Base-by-base conservation (phyloP, 2,329 filamentous ascomycete genomes). In the Colletotrichum cereale region DNA sequence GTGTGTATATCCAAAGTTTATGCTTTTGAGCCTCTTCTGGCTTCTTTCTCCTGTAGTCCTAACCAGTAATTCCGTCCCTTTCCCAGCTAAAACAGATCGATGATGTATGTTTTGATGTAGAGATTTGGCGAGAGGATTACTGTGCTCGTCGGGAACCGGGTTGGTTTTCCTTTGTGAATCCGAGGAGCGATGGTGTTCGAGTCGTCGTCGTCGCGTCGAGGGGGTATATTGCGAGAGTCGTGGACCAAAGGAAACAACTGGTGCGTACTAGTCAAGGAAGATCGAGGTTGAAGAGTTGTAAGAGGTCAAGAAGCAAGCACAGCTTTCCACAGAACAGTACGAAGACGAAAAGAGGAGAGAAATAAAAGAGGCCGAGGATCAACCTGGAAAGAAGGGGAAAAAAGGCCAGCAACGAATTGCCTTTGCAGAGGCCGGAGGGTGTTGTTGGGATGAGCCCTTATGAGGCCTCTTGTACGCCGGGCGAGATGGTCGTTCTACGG, bases 381-480 rank as follows among this genome's bases (percentile, higher is more conserved):
- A 88, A 89, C 87, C 87, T 86, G 85, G 84, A 83, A 84, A 80
- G 84, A 86, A 86, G 72, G 74, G 76, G 83, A 79, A 74, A 74
- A 74, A n/a, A 69, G 68, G 57, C 67, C 53, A 55, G 68, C 71
- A 64, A 40, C 68, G 62, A 61, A 40, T 58, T 77, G 76, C 76
- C 77, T 69, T 71, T 76, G 64, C 68, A 73, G 53, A 66, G 71
- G 65, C 66, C 60, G 50, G 44, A 62, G 52, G 44, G 47, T 66
- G 57, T 26, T 31, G 61, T 64, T 71, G 58, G 47, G 66, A 40
- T 34, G 65, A 68, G 68, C 68, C 70, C 40, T 57, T 34, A 21
- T 38, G 53, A 67, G 68, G 63, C 52, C 47, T 67, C 67, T 62
- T 53, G 53, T 26, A 40, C 11, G 48, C 55, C 44, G 48, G 47